Conservation (phyloP, 371 early-diverging fungal genomes). For the Blakeslea trispora region DNA sequence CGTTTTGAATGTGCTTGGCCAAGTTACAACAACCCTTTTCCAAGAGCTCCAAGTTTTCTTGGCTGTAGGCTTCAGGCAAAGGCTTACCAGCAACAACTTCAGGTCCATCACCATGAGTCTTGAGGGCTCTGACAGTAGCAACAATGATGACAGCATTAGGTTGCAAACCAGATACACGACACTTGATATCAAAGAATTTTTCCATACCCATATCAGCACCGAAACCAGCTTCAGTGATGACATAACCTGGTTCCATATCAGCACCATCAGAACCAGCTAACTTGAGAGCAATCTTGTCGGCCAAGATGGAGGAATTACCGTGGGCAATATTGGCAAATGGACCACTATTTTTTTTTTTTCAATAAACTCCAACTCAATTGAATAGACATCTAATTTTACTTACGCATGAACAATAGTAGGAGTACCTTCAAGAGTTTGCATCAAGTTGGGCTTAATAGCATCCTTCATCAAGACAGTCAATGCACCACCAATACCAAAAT, state of each 20-base stretch:
- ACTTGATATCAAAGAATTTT: slow-evolving; percentile 98
- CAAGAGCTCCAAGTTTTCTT: slow-evolving; percentile 84
- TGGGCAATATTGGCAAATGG: slow-evolving; percentile 99
- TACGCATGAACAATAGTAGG: slow-evolving; percentile 96
- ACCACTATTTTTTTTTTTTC: too few relatives aligned
- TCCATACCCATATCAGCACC: slow-evolving; percentile 99
- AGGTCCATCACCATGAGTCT: slow-evolving; percentile 98
- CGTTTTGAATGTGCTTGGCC: slow-evolving; percentile 88
- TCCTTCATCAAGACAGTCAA: slow-evolving; percentile 97
- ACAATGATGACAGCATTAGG: slow-evolving; percentile 95
- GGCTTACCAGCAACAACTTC: slow-evolving; percentile 92
- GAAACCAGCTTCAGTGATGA: slow-evolving; percentile 97
- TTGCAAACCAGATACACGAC: slow-evolving; percentile 84
- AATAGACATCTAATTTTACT: background rate
- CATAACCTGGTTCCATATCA: slow-evolving; percentile 78
- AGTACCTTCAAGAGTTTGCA: slow-evolving; percentile 98
- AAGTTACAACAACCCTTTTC: slow-evolving; percentile 86
- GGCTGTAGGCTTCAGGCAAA: slow-evolving; percentile 82
- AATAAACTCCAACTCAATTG: too few relatives aligned
- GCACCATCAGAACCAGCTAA: slow-evolving; percentile 73
- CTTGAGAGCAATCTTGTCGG: slow-evolving; percentile 93
- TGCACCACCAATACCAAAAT: slow-evolving; percentile 94
- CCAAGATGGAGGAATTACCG: slow-evolving; percentile 93
- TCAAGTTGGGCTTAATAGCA: slow-evolving; percentile 95
- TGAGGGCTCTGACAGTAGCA: slow-evolving; percentile 93